phyloP scores from a whole-genome alignment of 306 rosid genomes.

The Begonia peltatifolia region DNA sequence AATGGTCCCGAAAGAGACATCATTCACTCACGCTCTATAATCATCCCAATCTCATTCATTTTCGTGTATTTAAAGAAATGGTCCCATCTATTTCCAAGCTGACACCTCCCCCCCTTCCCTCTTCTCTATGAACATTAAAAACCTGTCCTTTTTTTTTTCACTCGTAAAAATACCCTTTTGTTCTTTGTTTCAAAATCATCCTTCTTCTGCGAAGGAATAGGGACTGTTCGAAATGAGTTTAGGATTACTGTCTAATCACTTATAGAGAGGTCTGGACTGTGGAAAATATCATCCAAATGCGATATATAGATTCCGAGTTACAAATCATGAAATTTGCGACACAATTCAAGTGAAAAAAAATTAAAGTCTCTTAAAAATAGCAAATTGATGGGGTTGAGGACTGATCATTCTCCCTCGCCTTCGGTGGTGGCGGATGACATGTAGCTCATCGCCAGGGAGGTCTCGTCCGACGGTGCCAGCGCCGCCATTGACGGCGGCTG shows the following conservation, averaged over 20 bases:
- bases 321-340: not conserved
- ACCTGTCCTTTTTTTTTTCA: not conserved
- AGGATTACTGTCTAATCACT: too few relatives aligned
- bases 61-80: not conserved
- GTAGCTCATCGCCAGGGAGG: conserved; percentile 66
- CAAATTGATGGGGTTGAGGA: too few relatives aligned
- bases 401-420: conserved; percentile 51
- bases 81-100: not conserved
- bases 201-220: too few relatives aligned
- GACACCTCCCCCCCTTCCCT: not conserved
- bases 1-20: conserved; percentile 14
- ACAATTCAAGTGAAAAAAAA: not conserved
- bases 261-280: too few relatives aligned
- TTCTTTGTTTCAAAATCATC: not conserved
- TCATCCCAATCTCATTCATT: not conserved
- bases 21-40: not conserved
- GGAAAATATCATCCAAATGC: too few relatives aligned
- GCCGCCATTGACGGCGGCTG: conserved; percentile 20
- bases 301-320: not conserved
- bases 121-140: too few relatives aligned
- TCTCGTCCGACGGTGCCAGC: conserved; percentile 40
- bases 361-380: not conserved
- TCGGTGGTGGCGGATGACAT: conserved; percentile 78
- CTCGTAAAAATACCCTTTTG: not conserved
- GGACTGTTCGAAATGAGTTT: too few relatives aligned